phyloP scores from a whole-genome alignment of 2,329 filamentous ascomycete genomes.

The Curvularia hawaiiensis region DNA sequence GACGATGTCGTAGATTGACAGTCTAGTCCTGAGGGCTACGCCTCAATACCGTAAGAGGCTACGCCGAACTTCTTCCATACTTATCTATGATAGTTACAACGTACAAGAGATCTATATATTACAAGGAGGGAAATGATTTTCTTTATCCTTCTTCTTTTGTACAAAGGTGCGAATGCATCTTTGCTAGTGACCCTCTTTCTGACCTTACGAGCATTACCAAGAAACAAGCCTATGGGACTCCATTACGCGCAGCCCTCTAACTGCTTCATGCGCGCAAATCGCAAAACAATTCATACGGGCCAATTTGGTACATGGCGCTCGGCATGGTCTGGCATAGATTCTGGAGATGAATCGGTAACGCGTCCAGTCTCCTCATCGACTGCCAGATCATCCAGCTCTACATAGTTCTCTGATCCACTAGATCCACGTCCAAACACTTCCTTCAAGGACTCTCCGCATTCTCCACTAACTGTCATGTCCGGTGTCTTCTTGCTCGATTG shows the following conservation, averaged over 20 bases:
- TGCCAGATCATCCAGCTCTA: conserved; percentile 11
- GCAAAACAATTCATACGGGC: conserved; percentile 1
- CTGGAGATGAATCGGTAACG: conserved; percentile 3
- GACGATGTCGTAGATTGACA: conserved; percentile 1
- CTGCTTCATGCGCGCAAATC: conserved; percentile 1
- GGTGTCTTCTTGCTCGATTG: conserved; percentile 4
- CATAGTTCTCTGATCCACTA: conserved; percentile 4
- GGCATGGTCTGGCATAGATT: conserved; percentile 4
- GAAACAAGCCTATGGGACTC: conserved; percentile 2
- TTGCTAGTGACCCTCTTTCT: neutral
- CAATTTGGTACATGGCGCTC: conserved; percentile 5
- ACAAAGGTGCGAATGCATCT: neutral
- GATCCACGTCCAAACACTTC: conserved; percentile 6
- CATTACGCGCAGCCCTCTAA: neutral
- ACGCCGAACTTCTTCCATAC: neutral
- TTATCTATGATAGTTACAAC: neutral
- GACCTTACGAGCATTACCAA: neutral
- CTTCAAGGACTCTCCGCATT: conserved; percentile 4
- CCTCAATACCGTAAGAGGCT: neutral
- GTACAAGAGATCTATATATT: neutral
- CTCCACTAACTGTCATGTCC: conserved; percentile 1
- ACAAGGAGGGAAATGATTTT: neutral
- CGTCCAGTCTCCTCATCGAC: conserved; percentile 8
- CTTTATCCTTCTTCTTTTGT: neutral
- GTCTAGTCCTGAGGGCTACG: neutral